Conservation (phyloP, 371 early-diverging fungal species). For the Apophysomyces variabilis region DNA sequence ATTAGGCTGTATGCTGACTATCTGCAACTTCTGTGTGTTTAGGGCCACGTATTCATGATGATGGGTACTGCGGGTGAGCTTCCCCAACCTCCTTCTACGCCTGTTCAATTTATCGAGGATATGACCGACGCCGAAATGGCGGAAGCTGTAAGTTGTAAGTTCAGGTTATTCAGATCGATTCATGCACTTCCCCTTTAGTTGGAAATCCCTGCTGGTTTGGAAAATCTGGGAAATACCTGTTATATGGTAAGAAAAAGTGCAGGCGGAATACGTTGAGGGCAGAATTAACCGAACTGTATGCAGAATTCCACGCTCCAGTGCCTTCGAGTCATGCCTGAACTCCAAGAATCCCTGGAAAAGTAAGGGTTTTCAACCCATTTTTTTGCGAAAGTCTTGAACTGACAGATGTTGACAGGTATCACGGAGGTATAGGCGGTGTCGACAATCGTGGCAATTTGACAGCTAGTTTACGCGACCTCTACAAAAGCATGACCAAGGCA, state of each 20-base stretch:
- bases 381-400: not conserved
- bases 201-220: slow-evolving; percentile 88
- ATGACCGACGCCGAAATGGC: slow-evolving; percentile 88
- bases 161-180: not conserved
- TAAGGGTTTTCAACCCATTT: slow-evolving; percentile 19
- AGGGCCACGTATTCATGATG: slow-evolving; percentile 82
- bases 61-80: slow-evolving; percentile 95
- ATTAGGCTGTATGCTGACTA: not conserved
- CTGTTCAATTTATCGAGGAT: slow-evolving; percentile 86
- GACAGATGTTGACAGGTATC: slow-evolving; percentile 20
- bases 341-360: slow-evolving; percentile 66
- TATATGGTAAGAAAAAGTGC: slow-evolving; percentile 74
- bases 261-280: not conserved
- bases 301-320: slow-evolving; percentile 97
- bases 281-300: not conserved
- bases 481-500: slow-evolving; percentile 68
- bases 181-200: slow-evolving; percentile 42
- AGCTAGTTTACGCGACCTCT: slow-evolving; percentile 75
- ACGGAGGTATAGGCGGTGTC: slow-evolving; percentile 36
- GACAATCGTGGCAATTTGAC: slow-evolving; percentile 68
- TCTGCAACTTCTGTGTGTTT: slow-evolving; percentile 17
- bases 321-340: slow-evolving; percentile 87
- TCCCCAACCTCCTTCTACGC: slow-evolving; percentile 74
- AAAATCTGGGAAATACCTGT: slow-evolving; percentile 98
- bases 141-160: slow-evolving; percentile 67